phyloP scores from a whole-genome alignment of 768 basidiomycete genomes.

The Lentinula guzmanii region DNA sequence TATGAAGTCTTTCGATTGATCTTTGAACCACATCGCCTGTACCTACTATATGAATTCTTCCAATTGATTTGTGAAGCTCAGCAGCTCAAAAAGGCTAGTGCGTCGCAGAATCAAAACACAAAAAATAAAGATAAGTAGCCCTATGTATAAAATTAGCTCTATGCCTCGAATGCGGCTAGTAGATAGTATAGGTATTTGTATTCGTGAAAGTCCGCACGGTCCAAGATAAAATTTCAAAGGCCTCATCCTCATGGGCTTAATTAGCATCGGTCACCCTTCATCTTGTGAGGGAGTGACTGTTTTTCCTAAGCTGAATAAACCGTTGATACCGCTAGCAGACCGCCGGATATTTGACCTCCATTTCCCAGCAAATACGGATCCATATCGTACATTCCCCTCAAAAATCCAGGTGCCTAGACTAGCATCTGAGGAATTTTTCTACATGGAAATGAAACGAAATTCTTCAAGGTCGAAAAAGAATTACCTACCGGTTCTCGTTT shows the following conservation, averaged over 20 bases:
- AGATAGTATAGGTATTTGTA: too few species aligned
- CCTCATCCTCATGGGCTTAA: too few species aligned
- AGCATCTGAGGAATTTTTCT: constrained; percentile 38
- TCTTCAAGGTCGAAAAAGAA: constrained; percentile 6
- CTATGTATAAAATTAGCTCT: too few species aligned
- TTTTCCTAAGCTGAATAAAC: constrained; percentile 57
- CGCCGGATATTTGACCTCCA: constrained; percentile 36
- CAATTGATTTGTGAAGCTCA: too few species aligned
- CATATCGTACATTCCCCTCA: constrained; percentile 46
- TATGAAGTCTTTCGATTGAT: constrained; percentile 35
- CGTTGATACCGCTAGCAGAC: constrained; percentile 31
- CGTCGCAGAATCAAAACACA: too few species aligned
- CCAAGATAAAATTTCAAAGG: too few species aligned
- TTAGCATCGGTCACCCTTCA: neutral
- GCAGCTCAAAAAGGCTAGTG: too few species aligned
- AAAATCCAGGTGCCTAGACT: constrained; percentile 49
- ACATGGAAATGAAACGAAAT: constrained; percentile 6
- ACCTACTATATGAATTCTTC: neutral
- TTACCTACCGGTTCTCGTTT: constrained; percentile 54
- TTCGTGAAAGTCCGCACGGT: too few species aligned
- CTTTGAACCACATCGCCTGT: neutral
- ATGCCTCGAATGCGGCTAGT: too few species aligned
- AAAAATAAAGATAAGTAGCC: too few species aligned
- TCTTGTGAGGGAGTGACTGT: constrained; percentile 8
- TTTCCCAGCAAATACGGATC: constrained; percentile 44